Percentiles rank a stretch among this genome's conserved stretches.
These are phyloP conservation scores for Cercospora sp. DNA, from an alignment of 2,329 filamentous ascomycete genomes.

Conservation along the genomic window DNA sequence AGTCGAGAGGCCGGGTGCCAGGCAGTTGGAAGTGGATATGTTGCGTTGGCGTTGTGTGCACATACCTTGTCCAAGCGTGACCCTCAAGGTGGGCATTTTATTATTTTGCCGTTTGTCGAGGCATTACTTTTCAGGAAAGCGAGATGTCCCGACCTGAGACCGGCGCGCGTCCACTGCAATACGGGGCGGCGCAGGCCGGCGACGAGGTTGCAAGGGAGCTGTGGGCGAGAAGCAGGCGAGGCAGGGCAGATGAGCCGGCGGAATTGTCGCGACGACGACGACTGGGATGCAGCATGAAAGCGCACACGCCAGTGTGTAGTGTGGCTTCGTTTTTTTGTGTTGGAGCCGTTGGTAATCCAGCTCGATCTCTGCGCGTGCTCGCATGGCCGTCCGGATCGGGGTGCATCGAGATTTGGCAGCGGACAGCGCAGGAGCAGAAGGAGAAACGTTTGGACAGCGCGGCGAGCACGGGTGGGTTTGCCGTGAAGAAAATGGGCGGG, in stretches of 20 bases:
- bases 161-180: neutral
- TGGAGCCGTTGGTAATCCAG: neutral
- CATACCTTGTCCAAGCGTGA: neutral
- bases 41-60: neutral
- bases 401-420: neutral
- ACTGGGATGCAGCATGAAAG: neutral
- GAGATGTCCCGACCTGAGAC: neutral
- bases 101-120: neutral
- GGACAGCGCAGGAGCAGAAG: neutral
- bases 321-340: neutral
- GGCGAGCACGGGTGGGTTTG: neutral
- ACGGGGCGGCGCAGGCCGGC: neutral
- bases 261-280: slow-evolving; percentile 3
- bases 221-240: neutral
- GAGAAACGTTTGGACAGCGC: neutral
- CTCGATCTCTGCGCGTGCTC: neutral
- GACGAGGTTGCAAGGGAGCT: neutral
- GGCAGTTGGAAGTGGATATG: neutral
- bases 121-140: neutral
- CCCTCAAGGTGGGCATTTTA: neutral
- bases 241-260: slow-evolving; percentile 2
- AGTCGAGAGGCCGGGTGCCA: neutral
- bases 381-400: neutral
- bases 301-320: neutral
- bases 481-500: neutral